Percentiles rank a stretch among this genome's conserved stretches.
Evolutionary conservation across 1,284 basidiomycete species (phyloP).

Genomic region (Heterobasidion parviporum): DNA sequence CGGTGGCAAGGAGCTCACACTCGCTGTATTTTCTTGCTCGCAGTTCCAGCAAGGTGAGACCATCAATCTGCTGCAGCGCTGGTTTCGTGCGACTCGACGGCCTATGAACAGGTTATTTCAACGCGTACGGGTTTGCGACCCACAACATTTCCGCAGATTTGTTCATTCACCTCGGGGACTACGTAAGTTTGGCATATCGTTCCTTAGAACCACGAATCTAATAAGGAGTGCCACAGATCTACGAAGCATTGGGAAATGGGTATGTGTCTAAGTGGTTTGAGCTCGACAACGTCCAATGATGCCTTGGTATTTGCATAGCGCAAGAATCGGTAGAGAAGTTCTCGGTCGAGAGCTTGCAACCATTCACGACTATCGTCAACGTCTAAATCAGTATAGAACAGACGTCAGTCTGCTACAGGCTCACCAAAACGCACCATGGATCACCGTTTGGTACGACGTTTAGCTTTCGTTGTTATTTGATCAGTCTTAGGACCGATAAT

Average conservation of each 20-base stretch:
- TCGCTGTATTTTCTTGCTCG: conserved; percentile 57
- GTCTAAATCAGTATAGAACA: conserved; percentile 52
- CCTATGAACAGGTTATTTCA: conserved; percentile 48
- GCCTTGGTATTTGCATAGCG: conserved; percentile 19
- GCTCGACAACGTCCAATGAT: neutral
- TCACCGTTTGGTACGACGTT: conserved; percentile 41
- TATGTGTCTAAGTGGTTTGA: conserved; percentile 9
- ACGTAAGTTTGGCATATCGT: conserved; percentile 30
- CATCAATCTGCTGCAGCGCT: neutral
- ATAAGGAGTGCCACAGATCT: conserved; percentile 26
- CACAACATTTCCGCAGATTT: conserved; percentile 50
- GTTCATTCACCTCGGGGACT: conserved; percentile 60
- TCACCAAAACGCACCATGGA: conserved; percentile 49
- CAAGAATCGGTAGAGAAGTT: conserved; percentile 36
- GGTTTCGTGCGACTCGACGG: neutral
- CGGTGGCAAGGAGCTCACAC: conserved; percentile 42
- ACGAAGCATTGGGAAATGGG: conserved; percentile 43
- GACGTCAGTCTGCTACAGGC: conserved; percentile 42
- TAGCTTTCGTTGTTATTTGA: conserved; percentile 9
- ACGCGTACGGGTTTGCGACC: conserved; percentile 56
- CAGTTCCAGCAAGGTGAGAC: conserved; percentile 39
- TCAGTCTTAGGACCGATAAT: neutral
- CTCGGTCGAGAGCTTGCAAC: conserved; percentile 52
- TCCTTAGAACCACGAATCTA: neutral
- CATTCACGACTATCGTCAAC: conserved; percentile 53